Percentiles rank a stretch among this genome's conserved stretches.
Evolutionary conservation across 192 early-diverging fungal species (phyloP).

Genomic region (Phycomyces nitens): DNA sequence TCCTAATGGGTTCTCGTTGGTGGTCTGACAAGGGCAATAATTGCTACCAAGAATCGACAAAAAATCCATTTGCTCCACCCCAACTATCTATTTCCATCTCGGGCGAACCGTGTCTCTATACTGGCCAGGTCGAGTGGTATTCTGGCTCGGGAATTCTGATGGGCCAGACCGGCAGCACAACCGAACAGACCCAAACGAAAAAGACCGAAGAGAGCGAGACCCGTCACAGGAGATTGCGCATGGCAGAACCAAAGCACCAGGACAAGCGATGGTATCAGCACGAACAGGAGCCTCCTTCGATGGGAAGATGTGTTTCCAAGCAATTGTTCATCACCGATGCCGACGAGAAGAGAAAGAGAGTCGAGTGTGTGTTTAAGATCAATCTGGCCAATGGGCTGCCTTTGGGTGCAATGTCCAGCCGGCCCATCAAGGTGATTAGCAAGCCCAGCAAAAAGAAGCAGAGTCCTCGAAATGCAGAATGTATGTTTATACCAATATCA

Average conservation of each 20-base stretch:
- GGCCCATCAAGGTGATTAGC: slow-evolving; percentile 84
- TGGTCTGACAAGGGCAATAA: slow-evolving; percentile 17
- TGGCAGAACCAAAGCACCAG: background rate
- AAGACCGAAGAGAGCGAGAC: background rate
- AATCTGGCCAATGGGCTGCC: slow-evolving; percentile 58
- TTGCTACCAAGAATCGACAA: background rate
- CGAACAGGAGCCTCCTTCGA: slow-evolving; percentile 5
- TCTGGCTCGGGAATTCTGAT: slow-evolving; percentile 39
- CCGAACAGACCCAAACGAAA: background rate
- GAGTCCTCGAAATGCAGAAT: slow-evolving; percentile 73
- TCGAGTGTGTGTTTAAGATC: slow-evolving; percentile 70
- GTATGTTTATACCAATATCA: slow-evolving; percentile 7
- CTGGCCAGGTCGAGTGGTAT: slow-evolving; percentile 49
- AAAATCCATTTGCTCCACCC: slow-evolving; percentile 27
- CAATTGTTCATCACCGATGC: slow-evolving; percentile 82
- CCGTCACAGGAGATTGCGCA: background rate
- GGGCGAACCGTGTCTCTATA: slow-evolving; percentile 33
- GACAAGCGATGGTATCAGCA: slow-evolving; percentile 9
- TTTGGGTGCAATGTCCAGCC: slow-evolving; percentile 70
- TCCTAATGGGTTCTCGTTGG: slow-evolving; percentile 70
- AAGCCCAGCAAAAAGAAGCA: slow-evolving; percentile 91
- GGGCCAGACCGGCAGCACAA: slow-evolving; percentile 36
- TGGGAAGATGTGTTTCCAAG: slow-evolving; percentile 62
- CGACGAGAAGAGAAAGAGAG: slow-evolving; percentile 76
- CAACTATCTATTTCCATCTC: slow-evolving; percentile 52